These are phyloP conservation scores for Coemansia sp. DNA, from an alignment of 192 early-diverging fungal genomes.

Conservation along the genomic window DNA sequence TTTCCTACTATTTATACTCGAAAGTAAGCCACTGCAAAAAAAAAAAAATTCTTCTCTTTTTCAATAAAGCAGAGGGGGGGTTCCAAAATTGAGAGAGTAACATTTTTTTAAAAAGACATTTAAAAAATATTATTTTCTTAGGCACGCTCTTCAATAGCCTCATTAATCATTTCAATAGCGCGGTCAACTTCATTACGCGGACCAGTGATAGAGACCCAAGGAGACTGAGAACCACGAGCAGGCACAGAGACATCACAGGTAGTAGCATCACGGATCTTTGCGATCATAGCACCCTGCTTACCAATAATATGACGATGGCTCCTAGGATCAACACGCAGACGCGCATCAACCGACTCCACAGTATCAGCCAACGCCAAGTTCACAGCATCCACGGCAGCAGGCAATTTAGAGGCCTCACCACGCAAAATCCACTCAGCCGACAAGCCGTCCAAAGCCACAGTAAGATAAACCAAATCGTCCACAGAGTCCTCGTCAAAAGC, in stretches of 20 bases:
- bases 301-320: conserved; percentile 76
- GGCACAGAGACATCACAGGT: conserved; percentile 69
- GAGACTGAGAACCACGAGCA: conserved; percentile 36
- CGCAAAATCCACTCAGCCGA: conserved; percentile 59
- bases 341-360: conserved; percentile 28
- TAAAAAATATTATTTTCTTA: background rate
- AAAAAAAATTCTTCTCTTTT: too few relatives aligned
- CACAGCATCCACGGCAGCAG: conserved; percentile 38
- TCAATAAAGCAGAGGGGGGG: too few relatives aligned
- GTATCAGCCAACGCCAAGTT: conserved; percentile 20
- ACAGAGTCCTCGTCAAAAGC: conserved; percentile 12
- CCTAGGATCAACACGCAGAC: conserved; percentile 53
- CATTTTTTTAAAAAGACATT: too few relatives aligned
- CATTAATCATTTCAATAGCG: conserved; percentile 39
- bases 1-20: too few relatives aligned
- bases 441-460: conserved; percentile 17
- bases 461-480: conserved; percentile 29
- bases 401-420: conserved; percentile 59
- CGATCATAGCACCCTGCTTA: conserved; percentile 70
- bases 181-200: conserved; percentile 26
- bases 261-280: conserved; percentile 66
- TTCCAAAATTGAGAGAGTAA: too few relatives aligned
- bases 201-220: conserved; percentile 37
- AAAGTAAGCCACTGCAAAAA: too few relatives aligned
- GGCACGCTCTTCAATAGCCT: conserved; percentile 45